A percentile compares a stretch with the other conserved stretches of the same genome.
These are phyloP conservation scores for Kluyveromyces dobzhanskii DNA, from an alignment of 805 yeast genomes.

Conservation along the genomic window DNA sequence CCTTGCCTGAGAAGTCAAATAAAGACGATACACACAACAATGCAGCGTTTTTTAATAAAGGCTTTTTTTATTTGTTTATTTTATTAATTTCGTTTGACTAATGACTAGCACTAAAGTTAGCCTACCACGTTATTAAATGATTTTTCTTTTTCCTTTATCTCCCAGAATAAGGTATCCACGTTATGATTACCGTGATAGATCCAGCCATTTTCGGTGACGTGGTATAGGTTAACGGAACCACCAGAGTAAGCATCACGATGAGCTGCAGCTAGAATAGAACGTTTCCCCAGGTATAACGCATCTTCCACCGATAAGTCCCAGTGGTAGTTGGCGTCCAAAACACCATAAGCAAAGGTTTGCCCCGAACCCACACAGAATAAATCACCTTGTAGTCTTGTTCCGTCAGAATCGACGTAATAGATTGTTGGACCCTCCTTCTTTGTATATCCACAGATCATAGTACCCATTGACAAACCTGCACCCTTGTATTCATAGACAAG, in stretches of 20 bases:
- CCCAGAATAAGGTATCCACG: constrained; percentile 88
- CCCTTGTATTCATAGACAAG: constrained; percentile 92
- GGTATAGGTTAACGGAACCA: constrained; percentile 89
- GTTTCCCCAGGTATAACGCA: constrained; percentile 87
- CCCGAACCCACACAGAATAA: constrained; percentile 97
- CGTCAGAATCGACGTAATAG: constrained; percentile 95
- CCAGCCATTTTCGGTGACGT: constrained; percentile 93
- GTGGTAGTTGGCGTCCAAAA: constrained; percentile 80
- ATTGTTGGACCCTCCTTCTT: constrained; percentile 93
- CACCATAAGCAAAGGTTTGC: constrained; percentile 99
- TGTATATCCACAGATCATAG: constrained; percentile 97
- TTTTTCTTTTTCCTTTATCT: constrained; percentile 75
- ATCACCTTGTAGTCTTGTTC: constrained; percentile 91
- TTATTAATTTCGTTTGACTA: too few species aligned
- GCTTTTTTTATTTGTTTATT: too few species aligned
- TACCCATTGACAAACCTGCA: constrained; percentile 98
- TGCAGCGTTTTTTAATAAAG: too few species aligned
- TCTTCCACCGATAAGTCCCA: constrained; percentile 94
- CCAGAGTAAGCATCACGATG: constrained; percentile 98
- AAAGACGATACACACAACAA: too few species aligned
- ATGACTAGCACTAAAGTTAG: too few species aligned
- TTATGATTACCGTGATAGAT: constrained; percentile 90
- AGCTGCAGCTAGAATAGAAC: constrained; percentile 94
- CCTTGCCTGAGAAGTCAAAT: too few species aligned
- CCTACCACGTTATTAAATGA: constrained; percentile 63